Base-by-base conservation (phyloP, 169 alveolate genomes). In the Eimeria tenella region DNA sequence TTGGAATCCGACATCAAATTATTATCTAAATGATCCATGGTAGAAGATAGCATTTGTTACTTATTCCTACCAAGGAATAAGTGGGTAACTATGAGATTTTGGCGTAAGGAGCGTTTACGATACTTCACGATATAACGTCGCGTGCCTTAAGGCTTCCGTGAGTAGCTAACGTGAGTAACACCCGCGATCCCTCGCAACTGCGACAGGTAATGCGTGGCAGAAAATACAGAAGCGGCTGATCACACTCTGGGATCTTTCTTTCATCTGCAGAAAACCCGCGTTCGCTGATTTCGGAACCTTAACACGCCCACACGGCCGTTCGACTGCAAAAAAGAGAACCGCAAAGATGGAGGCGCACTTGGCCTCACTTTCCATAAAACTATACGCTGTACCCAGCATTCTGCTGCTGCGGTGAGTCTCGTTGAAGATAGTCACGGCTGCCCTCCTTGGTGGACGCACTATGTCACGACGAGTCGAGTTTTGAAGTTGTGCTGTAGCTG, bases 401-500 rank as follows among this genome's bases (percentile, higher is more conserved):
- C 50, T 19, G 49, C 6, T 71, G 15, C 19, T 71, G 82, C 56
- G n/a, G 58, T 25, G 3, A 31, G 49, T 42, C 11, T 71, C 23
- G 56, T 42, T 4, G 49, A 71, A 71, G 11, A 71, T 5, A 31
- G 58, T 19, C 53, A 71, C 19, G 56, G 50, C 31, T 75, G 86
- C 86, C 86, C 31, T 53, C 25, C 73, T 23, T 56, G 23, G 21
- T 55, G 19, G 74, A 25, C 65, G 89, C 74, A 56, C 56, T 56
- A 10, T 55, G 56, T 81, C 89, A 81, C 74, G 70, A 13, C 23
- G 53, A 55, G 56, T 81, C 89, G 60, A 56, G 74, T 55, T 56
- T 55, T 4, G 89, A 81, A 70, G 89, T 81, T 23, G 89, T 81
- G 89, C 89, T 81, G 89, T 13, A 23, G 55, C 21, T 81, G 89